Evolutionary conservation across 176 grass and related monocot genomes (phyloP), one percentile per base, ranked within the genome.

Genomic region (Triticum turgidum): DNA sequence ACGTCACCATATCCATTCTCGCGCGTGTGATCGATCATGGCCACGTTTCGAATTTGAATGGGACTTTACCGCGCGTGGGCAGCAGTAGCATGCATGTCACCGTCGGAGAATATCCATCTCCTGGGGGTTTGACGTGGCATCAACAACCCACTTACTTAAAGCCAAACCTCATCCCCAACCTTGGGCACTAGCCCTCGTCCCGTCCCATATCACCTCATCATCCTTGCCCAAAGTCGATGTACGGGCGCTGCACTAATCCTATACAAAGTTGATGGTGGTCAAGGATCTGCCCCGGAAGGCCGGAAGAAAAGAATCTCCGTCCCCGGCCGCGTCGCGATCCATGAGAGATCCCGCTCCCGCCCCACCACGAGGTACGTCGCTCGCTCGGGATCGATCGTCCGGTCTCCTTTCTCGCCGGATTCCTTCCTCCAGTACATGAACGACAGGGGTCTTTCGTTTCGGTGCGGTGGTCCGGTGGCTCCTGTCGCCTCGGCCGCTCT

Each of bases 291-390:
- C 54, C 54, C 18, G 54, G 54, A 21, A 3, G 54, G 54, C 54
- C 18, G 13, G 74, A 65, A 88, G 82, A 84, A 84, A 41, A 88
- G 82, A 84, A 84, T 84, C 82, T 58, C 47, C 47, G 4, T 51
- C 41, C 8, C 24, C 17, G 32, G 51, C 39, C 52, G 52, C 54
- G 18, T 58, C 61, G 14, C 15, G 3, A 39, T 44, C 20, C 49
- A 7, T 33, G 1, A 15, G 42, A 81, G 29, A 88, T 78, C 80
- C 71, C 49, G 47, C 47, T 49, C 49, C 22, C 15, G 10, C 18
- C 39, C 67, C 54, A 35, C 49, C 74, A 67, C 34, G 22, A 25
- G 35, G 11, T 25, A 9, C 11, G 56, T 21, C 56, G 20, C 45
- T 61, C 56, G 6, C 56, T 21, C 56, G 18, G 18, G 56, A n/a